These are phyloP conservation scores for Mucor lusitanicus DNA, from an alignment of 371 early-diverging fungal species.

Conservation along the genomic window DNA sequence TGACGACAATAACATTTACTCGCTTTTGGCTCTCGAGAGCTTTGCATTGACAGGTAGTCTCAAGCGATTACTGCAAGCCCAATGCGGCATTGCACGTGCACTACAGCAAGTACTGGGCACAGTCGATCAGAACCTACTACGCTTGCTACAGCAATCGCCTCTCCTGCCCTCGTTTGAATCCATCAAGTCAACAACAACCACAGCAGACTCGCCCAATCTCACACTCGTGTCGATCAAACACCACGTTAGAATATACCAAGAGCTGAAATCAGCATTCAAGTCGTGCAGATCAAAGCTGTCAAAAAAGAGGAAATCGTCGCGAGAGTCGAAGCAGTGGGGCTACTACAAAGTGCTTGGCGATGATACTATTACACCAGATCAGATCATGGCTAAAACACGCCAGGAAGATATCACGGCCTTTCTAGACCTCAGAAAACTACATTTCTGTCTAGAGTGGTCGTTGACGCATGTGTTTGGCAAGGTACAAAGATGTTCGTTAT, in stretches of 20 bases:
- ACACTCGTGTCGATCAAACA: constrained; percentile 1
- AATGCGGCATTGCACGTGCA: background rate
- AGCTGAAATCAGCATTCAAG: background rate
- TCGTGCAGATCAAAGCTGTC: background rate
- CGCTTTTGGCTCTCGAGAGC: constrained; percentile 43
- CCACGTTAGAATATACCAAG: background rate
- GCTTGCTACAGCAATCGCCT: background rate
- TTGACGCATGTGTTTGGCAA: constrained; percentile 1
- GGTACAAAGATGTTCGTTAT: background rate
- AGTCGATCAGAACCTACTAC: background rate
- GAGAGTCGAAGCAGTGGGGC: background rate
- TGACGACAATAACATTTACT: constrained; percentile 20
- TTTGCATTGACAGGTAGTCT: constrained; percentile 41
- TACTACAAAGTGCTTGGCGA: background rate
- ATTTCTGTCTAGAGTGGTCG: constrained; percentile 6
- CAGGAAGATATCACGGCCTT: background rate
- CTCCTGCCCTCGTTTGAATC: background rate
- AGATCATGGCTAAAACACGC: background rate
- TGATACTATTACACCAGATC: background rate
- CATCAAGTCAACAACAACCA: background rate
- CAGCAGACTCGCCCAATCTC: background rate
- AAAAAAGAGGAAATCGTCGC: background rate
- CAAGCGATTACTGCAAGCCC: background rate
- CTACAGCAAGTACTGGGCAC: background rate
- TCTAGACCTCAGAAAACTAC: background rate